A percentile compares a stretch with the other conserved stretches of the same genome.
These are phyloP conservation scores for Cladophialophora immunda DNA, from an alignment of 2,329 filamentous ascomycete genomes.

Conservation along the genomic window DNA sequence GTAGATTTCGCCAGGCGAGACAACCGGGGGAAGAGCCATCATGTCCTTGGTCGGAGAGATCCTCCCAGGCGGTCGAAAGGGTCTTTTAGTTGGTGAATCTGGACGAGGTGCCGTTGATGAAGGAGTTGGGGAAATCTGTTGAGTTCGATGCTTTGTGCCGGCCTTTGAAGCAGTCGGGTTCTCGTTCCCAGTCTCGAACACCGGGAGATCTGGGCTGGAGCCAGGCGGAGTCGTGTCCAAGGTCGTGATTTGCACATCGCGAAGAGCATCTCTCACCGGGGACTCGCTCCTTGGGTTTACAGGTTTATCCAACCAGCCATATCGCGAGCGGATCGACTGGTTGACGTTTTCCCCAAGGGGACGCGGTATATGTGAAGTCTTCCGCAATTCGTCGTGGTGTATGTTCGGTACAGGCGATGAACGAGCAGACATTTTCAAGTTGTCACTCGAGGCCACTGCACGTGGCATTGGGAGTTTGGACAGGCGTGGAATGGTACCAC, in stretches of 20 bases:
- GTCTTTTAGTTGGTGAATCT: conserved; percentile 35
- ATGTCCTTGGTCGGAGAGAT: conserved; percentile 36
- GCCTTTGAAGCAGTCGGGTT: conserved; percentile 29
- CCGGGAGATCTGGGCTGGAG: conserved; percentile 33
- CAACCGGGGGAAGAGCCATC: conserved; percentile 18
- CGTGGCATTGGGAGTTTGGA: conserved; percentile 40
- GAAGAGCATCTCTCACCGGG: conserved; percentile 37
- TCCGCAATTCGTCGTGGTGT: conserved; percentile 36
- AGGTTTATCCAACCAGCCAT: conserved; percentile 31
- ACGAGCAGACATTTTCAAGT: conserved; percentile 29
- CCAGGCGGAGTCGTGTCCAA: conserved; percentile 41
- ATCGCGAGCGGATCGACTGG: conserved; percentile 32
- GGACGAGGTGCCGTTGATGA: conserved; percentile 46
- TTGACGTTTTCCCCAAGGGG: conserved; percentile 36
- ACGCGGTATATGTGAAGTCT: conserved; percentile 33
- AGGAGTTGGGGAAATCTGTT: conserved; percentile 80
- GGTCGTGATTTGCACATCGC: conserved; percentile 23
- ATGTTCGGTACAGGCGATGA: conserved; percentile 20
- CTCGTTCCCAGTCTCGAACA: conserved; percentile 37
- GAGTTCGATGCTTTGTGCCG: conserved; percentile 44
- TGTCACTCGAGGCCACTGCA: conserved; percentile 37
- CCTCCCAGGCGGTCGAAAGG: conserved; percentile 37
- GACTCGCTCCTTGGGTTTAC: conserved; percentile 28
- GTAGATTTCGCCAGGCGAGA: conserved; percentile 36
- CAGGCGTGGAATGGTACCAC: conserved; percentile 36